Conservation (phyloP, 1,284 basidiomycete species). For the Puccinia horiana region DNA sequence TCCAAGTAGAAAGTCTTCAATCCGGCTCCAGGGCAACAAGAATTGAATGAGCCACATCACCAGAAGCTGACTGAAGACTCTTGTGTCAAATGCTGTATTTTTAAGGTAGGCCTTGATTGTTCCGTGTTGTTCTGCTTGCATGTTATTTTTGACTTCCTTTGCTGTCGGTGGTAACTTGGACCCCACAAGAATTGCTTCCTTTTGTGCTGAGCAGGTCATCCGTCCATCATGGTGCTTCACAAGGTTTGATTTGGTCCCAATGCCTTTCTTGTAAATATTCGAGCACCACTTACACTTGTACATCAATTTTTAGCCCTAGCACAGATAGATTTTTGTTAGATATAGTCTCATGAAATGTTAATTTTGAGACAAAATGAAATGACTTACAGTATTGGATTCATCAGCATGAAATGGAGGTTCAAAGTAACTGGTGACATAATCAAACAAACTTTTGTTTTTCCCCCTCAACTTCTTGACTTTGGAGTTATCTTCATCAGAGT, state of each 20-base stretch:
- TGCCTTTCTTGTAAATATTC: neutral
- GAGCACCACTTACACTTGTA: neutral
- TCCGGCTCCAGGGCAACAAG: neutral
- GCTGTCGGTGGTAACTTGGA: constrained; percentile 10
- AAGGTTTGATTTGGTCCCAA: neutral
- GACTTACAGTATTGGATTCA: too few relatives aligned
- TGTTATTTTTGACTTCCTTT: too few relatives aligned
- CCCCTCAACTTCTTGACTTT: too few relatives aligned
- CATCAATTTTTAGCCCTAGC: too few relatives aligned
- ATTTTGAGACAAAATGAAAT: too few relatives aligned
- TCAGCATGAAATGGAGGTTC: neutral
- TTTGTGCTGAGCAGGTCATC: neutral
- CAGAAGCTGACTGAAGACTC: too few relatives aligned
- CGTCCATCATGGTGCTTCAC: neutral
- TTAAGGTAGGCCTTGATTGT: neutral
- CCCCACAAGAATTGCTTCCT: neutral
- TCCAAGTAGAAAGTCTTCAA: neutral
- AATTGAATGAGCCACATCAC: too few relatives aligned
- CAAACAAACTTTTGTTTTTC: neutral
- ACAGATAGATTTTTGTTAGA: neutral
- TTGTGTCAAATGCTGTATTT: neutral
- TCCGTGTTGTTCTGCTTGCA: too few relatives aligned
- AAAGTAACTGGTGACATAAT: neutral
- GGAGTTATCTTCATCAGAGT: neutral
- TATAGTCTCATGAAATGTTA: too few relatives aligned